Percentiles rank a stretch among this genome's conserved stretches.
These are phyloP conservation scores for Lipomyces starkeyi DNA, from an alignment of 805 yeast genomes.

Conservation along the genomic window DNA sequence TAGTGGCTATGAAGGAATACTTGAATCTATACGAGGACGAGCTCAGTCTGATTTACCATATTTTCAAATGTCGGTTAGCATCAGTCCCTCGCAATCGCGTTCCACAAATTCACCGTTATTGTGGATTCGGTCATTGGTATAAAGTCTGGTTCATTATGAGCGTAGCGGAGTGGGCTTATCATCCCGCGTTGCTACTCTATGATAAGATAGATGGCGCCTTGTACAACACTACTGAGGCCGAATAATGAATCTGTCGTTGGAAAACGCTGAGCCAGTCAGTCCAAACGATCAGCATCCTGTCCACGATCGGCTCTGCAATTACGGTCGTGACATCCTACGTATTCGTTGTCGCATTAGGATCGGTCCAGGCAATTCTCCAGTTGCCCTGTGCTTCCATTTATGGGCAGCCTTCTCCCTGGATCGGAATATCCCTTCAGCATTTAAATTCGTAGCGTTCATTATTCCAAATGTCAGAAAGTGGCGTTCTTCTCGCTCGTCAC, in stretches of 20 bases:
- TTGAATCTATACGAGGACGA: no score
- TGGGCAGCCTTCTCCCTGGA: conserved; percentile 47
- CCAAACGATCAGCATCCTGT: conserved; percentile 44
- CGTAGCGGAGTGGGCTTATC: no score
- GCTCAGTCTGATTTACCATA: no score
- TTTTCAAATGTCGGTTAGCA: no score
- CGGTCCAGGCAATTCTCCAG: conserved; percentile 40
- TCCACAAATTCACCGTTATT: no score
- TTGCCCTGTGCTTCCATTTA: conserved; percentile 10
- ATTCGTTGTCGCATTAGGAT: conserved; percentile 43
- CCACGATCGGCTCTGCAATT: conserved; percentile 46
- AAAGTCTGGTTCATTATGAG: background rate
- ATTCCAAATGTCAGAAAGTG: conserved; percentile 21
- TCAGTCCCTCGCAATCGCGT: no score
- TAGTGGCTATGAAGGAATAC: no score
- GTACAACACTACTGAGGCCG: conserved; percentile 17
- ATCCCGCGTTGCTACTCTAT: no score
- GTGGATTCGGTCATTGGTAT: background rate
- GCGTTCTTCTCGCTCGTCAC: no score
- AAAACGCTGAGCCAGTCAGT: conserved; percentile 40
- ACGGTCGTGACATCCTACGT: conserved; percentile 42
- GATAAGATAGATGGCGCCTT: no score
- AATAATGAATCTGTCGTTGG: conserved; percentile 46
- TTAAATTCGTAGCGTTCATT: conserved; percentile 37
- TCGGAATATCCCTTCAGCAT: conserved; percentile 52